Evolutionary conservation across 139 green algal genomes (phyloP).

Genomic region (Penium margaritaceum): DNA sequence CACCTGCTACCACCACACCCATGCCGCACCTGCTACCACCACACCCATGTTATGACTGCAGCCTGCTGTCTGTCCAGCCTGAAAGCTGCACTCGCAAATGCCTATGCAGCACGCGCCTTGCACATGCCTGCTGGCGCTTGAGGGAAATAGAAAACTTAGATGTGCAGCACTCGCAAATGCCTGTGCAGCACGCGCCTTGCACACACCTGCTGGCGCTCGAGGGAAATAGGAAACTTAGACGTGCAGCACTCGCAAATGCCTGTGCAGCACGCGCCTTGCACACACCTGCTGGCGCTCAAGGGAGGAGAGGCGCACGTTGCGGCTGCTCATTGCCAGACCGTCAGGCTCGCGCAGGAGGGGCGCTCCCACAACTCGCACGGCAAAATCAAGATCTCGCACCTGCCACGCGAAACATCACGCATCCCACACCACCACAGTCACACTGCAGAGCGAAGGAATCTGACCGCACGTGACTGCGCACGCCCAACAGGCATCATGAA

Average conservation of each 20-base stretch:
- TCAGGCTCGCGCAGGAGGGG: conserved; percentile 77
- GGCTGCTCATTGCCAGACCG: conserved; percentile 90
- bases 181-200: not conserved
- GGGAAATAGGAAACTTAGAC: not conserved
- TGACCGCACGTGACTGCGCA: no score
- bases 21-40: no score
- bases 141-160: not conserved
- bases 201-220: no score
- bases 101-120: not conserved
- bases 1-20: no score
- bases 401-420: no score
- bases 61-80: no score
- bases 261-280: not conserved
- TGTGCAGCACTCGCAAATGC: not conserved
- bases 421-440: no score
- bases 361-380: conserved; percentile 75
- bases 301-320: conserved; percentile 73
- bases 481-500: no score
- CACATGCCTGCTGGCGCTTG: no score
- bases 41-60: no score
- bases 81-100: not conserved
- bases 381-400: conserved; percentile 80
- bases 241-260: not conserved
- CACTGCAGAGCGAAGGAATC: no score
- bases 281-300: conserved; percentile 58